Percentiles rank a stretch among this genome's conserved stretches.
Evolutionary conservation across 1,284 basidiomycete genomes (phyloP).

Genomic region (Naganishia albida): DNA sequence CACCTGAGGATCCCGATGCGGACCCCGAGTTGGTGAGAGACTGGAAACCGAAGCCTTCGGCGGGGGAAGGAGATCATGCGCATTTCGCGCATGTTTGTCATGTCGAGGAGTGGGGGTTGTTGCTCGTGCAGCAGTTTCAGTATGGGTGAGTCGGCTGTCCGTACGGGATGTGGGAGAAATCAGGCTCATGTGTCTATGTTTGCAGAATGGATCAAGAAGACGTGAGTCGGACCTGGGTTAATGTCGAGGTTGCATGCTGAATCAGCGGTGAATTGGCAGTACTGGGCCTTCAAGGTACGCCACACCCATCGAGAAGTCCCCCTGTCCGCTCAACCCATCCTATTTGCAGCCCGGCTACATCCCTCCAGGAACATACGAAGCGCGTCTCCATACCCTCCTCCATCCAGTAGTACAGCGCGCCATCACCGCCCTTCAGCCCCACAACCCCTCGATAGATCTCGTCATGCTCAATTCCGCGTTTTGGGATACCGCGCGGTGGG

Average conservation of each 20-base stretch:
- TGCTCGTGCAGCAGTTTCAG: constrained; percentile 24
- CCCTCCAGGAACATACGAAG: constrained; percentile 24
- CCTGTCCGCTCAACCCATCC: no score
- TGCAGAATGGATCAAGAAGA: constrained; percentile 27
- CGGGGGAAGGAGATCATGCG: constrained; percentile 11
- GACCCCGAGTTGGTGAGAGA: background rate
- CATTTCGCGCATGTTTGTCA: constrained; percentile 20
- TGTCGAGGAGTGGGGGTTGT: constrained; percentile 13
- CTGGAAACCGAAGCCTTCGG: constrained; percentile 1
- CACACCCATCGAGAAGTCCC: no score
- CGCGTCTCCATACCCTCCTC: constrained; percentile 13
- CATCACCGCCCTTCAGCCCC: constrained; percentile 1
- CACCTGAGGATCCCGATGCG: constrained; percentile 6
- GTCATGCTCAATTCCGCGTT: constrained; percentile 23
- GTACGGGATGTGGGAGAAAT: background rate
- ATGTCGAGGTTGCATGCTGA: background rate
- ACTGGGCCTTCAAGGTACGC: constrained; percentile 29
- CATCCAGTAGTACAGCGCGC: constrained; percentile 8
- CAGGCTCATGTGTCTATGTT: background rate
- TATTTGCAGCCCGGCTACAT: constrained; percentile 14
- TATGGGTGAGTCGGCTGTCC: constrained; percentile 18
- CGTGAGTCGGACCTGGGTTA: background rate
- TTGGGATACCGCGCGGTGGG: constrained; percentile 26
- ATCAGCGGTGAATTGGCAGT: background rate
- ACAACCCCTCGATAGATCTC: background rate